Conservation (phyloP, 164 flowering plant species). For the Umbilicus rupestris region DNA sequence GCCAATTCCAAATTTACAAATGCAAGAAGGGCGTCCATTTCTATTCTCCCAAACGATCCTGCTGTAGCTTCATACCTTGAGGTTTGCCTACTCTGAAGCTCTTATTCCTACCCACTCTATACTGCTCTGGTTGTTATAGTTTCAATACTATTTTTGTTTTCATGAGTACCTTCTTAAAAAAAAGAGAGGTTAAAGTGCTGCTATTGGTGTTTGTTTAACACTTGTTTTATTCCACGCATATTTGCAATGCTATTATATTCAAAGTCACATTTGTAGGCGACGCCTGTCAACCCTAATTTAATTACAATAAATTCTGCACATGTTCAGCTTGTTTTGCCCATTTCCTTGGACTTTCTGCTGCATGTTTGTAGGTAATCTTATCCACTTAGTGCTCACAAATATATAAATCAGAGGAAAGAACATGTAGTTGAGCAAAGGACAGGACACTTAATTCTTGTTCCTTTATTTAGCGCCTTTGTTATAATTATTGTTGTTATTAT, state of each 20-base stretch:
- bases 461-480: not conserved
- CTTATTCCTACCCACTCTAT: not conserved
- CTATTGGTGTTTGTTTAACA: no score
- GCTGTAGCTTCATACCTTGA: slow-evolving; percentile 61
- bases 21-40: slow-evolving; percentile 41
- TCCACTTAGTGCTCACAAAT: no score
- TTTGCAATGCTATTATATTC: no score
- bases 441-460: not conserved
- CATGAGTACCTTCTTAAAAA: no score
- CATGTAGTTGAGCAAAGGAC: not conserved
- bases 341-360: not conserved
- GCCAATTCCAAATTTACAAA: slow-evolving; percentile 59
- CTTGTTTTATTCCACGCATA: no score
- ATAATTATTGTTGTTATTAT: not conserved
- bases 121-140: not conserved
- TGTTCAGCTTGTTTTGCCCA: no score
- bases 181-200: no score
- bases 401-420: not conserved
- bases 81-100: slow-evolving; percentile 33
- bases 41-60: slow-evolving; percentile 71
- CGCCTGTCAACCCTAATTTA: no score
- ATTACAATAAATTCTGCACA: no score
- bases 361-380: not conserved
- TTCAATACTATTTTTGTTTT: not conserved
- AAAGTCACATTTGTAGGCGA: no score